Evolutionary conservation across 2,329 filamentous ascomycete genomes (phyloP), one percentile per base, ranked within the genome.

Genomic region (Diaporthe amygdali): DNA sequence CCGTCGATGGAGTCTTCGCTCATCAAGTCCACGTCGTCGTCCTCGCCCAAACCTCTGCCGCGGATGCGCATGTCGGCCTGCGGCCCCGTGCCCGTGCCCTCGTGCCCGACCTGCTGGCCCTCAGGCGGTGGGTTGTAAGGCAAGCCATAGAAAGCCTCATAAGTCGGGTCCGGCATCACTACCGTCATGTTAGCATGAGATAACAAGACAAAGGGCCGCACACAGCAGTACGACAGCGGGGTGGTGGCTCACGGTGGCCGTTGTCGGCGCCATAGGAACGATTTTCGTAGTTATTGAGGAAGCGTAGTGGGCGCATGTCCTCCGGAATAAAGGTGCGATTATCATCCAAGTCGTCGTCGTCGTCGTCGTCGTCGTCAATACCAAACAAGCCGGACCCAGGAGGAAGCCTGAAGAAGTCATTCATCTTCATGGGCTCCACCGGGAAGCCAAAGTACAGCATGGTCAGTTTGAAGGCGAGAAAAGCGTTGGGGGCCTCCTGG

Each of bases 381-480:
- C 59, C 59, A 22, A 64, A 64, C 59, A 64, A 9, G n/a, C 59
- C 59, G 14, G 59, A 49, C 7, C 59, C 59, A 2, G n/a, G 7
- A 6, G 59, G 44, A 20, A 64, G n/a, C n/a, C n/a, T 20, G 34
- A 68, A 54, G 41, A 37, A 51, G 14, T 76, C 71, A 30, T 80
- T 75, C 3, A 77, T 75, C 49, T 79, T 78, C 34, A 84, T 74
- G 0, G 85, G 84, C 63, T 82, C 82, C 3, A 86, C 78, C 0
- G 84, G 83, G 7, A 86, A 74, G 0, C 85, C 85, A 71, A 86
- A 87, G 75, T 83, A 86, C 54, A 85, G 77, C 77, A 86, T 81
- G 0, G 84, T 78, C 70, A 88, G 70, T 74, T 85, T 86, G n/a
- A 81, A 79, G 3, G 78, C 77, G 20, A 85, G 69, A 1, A 66